phyloP scores from a whole-genome alignment of 2,329 filamentous ascomycete genomes.

The Pyrenophora graminea region DNA sequence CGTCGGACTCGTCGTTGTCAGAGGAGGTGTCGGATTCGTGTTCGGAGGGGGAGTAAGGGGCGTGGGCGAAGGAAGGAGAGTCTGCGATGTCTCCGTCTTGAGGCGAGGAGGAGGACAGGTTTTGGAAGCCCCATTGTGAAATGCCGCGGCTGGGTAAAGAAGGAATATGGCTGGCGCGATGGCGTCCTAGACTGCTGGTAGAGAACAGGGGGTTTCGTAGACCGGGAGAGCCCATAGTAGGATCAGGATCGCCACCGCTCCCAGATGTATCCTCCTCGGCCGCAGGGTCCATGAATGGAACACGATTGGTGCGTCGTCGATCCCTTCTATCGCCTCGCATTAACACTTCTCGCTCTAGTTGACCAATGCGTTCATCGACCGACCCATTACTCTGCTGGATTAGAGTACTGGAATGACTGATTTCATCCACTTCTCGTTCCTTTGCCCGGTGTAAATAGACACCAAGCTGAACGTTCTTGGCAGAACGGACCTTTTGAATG shows the following conservation, averaged over 20 bases:
- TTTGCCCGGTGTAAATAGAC: conserved; percentile 64
- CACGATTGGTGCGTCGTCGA: conserved; percentile 34
- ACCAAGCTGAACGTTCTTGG: conserved; percentile 61
- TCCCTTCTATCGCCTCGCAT: conserved; percentile 47
- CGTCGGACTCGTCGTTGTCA: conserved; percentile 30
- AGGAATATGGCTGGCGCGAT: conserved; percentile 21
- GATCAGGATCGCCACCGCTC: conserved; percentile 52
- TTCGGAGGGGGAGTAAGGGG: conserved; percentile 23
- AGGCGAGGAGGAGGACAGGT: conserved; percentile 20
- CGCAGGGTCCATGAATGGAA: conserved; percentile 26
- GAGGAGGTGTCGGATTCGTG: conserved; percentile 33
- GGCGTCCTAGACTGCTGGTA: conserved; percentile 21
- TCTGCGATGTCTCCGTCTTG: conserved; percentile 20
- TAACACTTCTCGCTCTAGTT: conserved; percentile 58
- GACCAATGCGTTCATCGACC: conserved; percentile 59
- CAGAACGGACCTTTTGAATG: conserved; percentile 61
- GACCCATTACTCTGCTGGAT: conserved; percentile 48
- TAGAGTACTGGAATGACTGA: conserved; percentile 45
- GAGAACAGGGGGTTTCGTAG: conserved; percentile 31
- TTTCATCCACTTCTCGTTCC: conserved; percentile 56
- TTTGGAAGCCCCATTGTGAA: conserved; percentile 18
- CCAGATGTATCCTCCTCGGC: conserved; percentile 51
- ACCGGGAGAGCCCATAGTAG: conserved; percentile 36
- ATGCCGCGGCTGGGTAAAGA: conserved; percentile 21
- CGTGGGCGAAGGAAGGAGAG: conserved; percentile 26